A percentile compares a stretch with the other conserved stretches of the same genome.
Conservation (phyloP, 768 basidiomycete genomes). For the Phanerochaete sordida region DNA sequence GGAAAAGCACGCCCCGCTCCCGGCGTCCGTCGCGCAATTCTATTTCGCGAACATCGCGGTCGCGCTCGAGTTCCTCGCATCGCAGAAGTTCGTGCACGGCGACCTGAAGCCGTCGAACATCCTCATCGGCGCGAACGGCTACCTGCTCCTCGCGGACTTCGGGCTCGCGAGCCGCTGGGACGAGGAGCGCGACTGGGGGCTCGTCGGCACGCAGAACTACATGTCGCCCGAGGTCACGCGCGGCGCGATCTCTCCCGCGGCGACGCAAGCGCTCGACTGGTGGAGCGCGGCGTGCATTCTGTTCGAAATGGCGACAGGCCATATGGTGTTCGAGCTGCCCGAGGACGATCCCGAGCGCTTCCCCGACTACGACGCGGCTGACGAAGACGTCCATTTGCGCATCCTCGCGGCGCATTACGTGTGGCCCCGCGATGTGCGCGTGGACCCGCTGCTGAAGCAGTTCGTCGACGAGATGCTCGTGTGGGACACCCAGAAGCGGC, state of each 20-base stretch:
- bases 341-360: background rate
- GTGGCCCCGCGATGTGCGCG: constrained; percentile 37
- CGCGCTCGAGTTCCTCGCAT: constrained; percentile 45
- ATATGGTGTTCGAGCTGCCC: constrained; percentile 18
- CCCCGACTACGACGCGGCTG: background rate
- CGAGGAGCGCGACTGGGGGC: constrained; percentile 27
- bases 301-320: constrained; percentile 49
- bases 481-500: constrained; percentile 32
- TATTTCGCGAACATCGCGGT: constrained; percentile 53
- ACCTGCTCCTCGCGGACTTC: constrained; percentile 52
- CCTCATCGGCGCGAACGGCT: constrained; percentile 52
- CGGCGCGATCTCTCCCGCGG: background rate
- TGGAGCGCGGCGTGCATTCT: constrained; percentile 49
- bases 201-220: constrained; percentile 44
- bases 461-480: constrained; percentile 41
- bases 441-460: constrained; percentile 39
- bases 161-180: constrained; percentile 29
- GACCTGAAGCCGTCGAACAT: constrained; percentile 61
- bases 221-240: constrained; percentile 44
- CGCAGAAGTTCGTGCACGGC: constrained; percentile 43
- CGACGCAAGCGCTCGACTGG: constrained; percentile 45
- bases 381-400: constrained; percentile 18
- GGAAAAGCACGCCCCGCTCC: constrained; percentile 24
- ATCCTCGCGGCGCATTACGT: constrained; percentile 27
- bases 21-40: constrained; percentile 35